These are phyloP conservation scores for Neotropicomus parvogracilis DNA, from an alignment of 1,284 basidiomycete genomes.

Conservation along the genomic window DNA sequence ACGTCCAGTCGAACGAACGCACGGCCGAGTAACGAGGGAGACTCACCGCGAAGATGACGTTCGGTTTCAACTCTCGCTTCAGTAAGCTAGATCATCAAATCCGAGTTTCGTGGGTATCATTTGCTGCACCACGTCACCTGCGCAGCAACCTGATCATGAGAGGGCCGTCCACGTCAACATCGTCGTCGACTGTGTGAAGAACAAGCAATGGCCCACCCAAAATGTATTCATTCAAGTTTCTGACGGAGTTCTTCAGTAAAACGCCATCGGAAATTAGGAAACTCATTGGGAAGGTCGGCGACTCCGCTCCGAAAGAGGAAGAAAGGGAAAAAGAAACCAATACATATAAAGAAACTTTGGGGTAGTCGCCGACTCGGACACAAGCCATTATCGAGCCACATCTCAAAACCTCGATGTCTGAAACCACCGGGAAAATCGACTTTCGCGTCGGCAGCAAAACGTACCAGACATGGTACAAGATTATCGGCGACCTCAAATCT, in stretches of 20 bases:
- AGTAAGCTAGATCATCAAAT: too few relatives aligned
- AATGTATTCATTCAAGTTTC: not conserved
- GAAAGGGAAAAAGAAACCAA: not conserved
- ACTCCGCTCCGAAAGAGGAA: not conserved
- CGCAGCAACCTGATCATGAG: too few relatives aligned
- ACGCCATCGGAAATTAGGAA: not conserved
- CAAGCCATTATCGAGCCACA: not conserved
- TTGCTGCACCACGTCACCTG: too few relatives aligned
- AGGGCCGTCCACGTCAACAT: too few relatives aligned
- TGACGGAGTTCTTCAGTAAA: not conserved
- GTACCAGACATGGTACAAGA: slow-evolving; percentile 28
- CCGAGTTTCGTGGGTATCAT: too few relatives aligned
- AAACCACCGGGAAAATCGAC: slow-evolving; percentile 15
- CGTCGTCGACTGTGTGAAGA: too few relatives aligned
- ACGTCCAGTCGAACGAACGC: too few relatives aligned
- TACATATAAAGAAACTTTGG: not conserved
- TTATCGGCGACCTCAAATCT: slow-evolving; percentile 16
- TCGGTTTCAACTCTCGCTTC: too few relatives aligned
- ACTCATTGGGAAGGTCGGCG: not conserved
- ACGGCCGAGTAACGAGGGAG: too few relatives aligned
- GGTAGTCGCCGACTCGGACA: not conserved
- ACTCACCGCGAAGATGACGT: too few relatives aligned
- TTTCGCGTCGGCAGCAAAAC: slow-evolving; percentile 9
- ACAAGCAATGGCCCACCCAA: not conserved
- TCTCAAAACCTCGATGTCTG: slow-evolving; percentile 11